Evolutionary conservation across 192 early-diverging fungal species (phyloP).

Genomic region (Funneliformis geosporum): DNA sequence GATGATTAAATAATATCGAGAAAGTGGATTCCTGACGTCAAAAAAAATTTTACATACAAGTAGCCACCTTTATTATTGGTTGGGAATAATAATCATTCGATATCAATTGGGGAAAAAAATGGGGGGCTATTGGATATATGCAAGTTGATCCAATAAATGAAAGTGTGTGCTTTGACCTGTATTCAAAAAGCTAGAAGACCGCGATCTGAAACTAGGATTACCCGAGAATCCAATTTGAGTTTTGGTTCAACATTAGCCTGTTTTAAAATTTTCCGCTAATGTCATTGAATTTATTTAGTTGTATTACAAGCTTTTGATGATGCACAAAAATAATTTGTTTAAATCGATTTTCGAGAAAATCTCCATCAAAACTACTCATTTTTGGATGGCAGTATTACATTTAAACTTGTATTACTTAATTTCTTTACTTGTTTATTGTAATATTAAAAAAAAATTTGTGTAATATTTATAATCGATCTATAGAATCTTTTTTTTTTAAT

Average conservation of each 20-base stretch:
- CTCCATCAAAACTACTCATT: too few relatives aligned
- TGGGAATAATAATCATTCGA: slow-evolving; percentile 3
- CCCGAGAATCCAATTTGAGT: not conserved
- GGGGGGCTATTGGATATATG: slow-evolving; percentile 2
- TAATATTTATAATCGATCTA: too few relatives aligned
- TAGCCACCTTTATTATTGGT: slow-evolving; percentile 13
- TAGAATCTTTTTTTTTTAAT: too few relatives aligned
- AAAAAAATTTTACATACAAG: slow-evolving; percentile 19
- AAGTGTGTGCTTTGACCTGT: not conserved
- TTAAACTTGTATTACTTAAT: too few relatives aligned
- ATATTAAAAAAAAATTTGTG: too few relatives aligned
- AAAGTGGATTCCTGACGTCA: slow-evolving; percentile 2
- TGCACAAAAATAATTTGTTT: too few relatives aligned
- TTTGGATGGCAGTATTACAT: too few relatives aligned
- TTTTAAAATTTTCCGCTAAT: too few relatives aligned
- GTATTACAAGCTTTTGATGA: too few relatives aligned
- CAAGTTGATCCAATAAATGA: slow-evolving; percentile 6
- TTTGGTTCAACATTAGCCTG: not conserved
- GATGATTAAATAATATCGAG: not conserved
- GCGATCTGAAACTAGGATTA: not conserved
- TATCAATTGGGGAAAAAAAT: slow-evolving; percentile 13
- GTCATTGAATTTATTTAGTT: too few relatives aligned
- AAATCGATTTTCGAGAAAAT: too few relatives aligned
- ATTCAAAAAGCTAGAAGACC: not conserved
- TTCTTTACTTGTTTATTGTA: too few relatives aligned